Evolutionary conservation across 148 eudicot genomes (phyloP).

Genomic region (Fagopyrum homotropicum): DNA sequence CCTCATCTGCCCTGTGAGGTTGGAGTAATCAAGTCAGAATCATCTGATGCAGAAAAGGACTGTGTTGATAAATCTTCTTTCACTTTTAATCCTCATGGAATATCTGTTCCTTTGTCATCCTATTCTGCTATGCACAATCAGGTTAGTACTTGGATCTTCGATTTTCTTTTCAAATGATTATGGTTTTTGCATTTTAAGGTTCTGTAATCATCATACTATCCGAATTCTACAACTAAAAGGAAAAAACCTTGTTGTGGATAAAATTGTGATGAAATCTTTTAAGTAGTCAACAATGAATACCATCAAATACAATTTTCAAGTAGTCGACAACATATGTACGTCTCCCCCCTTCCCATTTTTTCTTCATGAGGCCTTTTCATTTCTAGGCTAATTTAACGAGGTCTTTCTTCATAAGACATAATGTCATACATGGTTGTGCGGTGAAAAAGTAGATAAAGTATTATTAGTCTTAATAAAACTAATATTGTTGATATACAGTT

Average conservation of each 20-base stretch:
- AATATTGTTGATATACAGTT: neutral
- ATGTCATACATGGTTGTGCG: no score
- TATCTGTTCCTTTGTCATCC: conserved; percentile 19
- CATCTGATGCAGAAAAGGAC: conserved; percentile 23
- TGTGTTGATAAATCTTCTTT: conserved; percentile 24
- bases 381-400: no score
- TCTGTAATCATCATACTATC: neutral
- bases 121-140: conserved; percentile 23
- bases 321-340: no score
- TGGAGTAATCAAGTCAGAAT: conserved; percentile 24
- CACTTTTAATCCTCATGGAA: conserved; percentile 23
- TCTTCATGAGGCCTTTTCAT: neutral
- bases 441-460: neutral
- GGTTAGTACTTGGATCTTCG: conserved; percentile 21
- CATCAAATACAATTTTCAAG: neutral
- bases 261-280: neutral
- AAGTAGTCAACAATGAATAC: neutral
- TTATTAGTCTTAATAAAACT: neutral
- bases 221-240: neutral
- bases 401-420: no score
- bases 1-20: conserved; percentile 25
- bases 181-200: neutral
- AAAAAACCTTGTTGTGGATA: neutral
- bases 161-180: neutral
- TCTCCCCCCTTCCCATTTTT: neutral